phyloP scores from a whole-genome alignment of 805 yeast species.

The Jamesozyma piceae region DNA sequence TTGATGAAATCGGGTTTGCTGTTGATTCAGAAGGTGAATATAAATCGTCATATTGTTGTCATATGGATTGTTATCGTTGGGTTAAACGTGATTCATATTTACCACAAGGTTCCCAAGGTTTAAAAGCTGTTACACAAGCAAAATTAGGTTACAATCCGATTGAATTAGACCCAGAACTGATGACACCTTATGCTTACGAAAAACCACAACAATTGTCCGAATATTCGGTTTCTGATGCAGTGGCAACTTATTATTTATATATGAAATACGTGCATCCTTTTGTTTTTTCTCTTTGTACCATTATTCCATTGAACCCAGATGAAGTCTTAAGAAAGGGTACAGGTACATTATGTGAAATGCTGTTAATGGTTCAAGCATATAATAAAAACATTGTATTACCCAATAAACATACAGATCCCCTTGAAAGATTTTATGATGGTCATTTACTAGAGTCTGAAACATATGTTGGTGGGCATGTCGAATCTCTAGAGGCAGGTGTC shows the following conservation, averaged over 20 bases:
- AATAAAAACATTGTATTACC: conserved; percentile 70
- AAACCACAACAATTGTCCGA: conserved; percentile 88
- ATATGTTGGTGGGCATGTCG: conserved; percentile 98
- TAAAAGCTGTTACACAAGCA: conserved; percentile 93
- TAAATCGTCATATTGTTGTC: conserved; percentile 84
- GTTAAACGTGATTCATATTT: conserved; percentile 94
- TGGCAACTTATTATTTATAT: conserved; percentile 91
- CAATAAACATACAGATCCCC: conserved; percentile 86
- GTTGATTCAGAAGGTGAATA: conserved; percentile 85
- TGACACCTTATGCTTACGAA: conserved; percentile 96
- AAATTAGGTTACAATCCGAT: conserved; percentile 94
- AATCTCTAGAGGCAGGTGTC: conserved; percentile 95
- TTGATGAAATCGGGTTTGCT: conserved; percentile 87
- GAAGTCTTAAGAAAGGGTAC: conserved; percentile 95
- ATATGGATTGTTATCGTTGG: conserved; percentile 97
- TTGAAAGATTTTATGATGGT: conserved; percentile 91
- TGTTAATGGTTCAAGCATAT: conserved; percentile 92
- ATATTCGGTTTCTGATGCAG: conserved; percentile 98
- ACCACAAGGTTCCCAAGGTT: conserved; percentile 98
- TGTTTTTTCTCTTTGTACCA: conserved; percentile 88
- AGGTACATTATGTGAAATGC: conserved; percentile 97
- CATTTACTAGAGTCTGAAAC: conserved; percentile 92
- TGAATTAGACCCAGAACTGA: conserved; percentile 91
- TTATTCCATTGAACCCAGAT: conserved; percentile 92
- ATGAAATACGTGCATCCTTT: conserved; percentile 97